phyloP scores from a whole-genome alignment of 371 early-diverging fungal species.

The Capillidium rhysosporum region DNA sequence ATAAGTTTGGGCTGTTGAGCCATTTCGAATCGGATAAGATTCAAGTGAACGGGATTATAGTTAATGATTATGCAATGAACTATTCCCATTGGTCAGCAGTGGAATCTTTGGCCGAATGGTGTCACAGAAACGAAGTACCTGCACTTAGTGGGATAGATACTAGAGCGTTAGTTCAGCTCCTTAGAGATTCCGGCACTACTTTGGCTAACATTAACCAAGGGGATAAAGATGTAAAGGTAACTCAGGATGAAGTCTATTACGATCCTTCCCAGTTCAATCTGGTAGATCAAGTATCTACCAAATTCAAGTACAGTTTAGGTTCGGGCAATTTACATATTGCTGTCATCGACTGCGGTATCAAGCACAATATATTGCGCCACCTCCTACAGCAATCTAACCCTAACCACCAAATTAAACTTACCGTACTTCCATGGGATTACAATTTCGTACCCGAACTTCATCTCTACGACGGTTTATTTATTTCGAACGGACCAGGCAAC shows the following conservation, averaged over 20 bases:
- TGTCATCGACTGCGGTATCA: conserved; percentile 78
- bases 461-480: conserved; percentile 70
- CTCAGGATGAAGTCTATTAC: conserved; percentile 16
- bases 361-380: conserved; percentile 79
- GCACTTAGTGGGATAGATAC: conserved; percentile 90
- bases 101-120: conserved; percentile 75
- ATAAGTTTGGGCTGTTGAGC: conserved; percentile 55
- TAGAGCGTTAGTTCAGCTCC: conserved; percentile 67
- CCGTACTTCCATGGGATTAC: conserved; percentile 72
- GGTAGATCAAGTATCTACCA: conserved; percentile 52
- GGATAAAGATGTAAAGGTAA: conserved; percentile 15
- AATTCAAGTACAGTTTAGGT: conserved; percentile 45
- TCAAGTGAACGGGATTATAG: conserved; percentile 71
- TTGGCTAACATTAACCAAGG: conserved; percentile 50
- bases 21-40: conserved; percentile 73
- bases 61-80: conserved; percentile 62
- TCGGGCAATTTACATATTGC: conserved; percentile 55
- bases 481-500: conserved; percentile 88
- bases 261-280: conserved; percentile 69
- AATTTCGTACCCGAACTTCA: conserved; percentile 29
- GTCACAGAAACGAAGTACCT: conserved; percentile 63
- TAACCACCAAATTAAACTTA: conserved; percentile 18
- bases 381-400: conserved; percentile 53
- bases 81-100: conserved; percentile 86
- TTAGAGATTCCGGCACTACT: conserved; percentile 68